Evolutionary conservation across 495 filamentous ascomycete genomes (phyloP), one percentile per base, ranked within the genome.

Genomic region (Neurospora sp.): DNA sequence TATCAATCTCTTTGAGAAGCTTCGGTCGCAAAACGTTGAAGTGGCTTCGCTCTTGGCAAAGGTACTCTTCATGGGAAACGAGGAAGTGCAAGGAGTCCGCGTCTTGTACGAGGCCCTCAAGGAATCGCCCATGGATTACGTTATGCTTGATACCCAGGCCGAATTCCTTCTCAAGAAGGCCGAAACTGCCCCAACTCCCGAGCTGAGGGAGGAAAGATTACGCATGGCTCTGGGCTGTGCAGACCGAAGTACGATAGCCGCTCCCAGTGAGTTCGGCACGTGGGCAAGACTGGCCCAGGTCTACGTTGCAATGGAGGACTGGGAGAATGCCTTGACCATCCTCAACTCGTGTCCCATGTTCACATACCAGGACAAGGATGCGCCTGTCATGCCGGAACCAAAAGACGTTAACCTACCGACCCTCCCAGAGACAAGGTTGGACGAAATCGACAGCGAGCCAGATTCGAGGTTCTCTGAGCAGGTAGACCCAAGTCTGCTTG

Each of bases 291-390:
- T 99, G 71, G 95, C 94, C 4, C 93, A 98, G 79, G 90, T 98
- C 27, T 99, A 98, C 74, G 91, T 98, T 70, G 87, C 90, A 62
- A 85, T 97, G 78, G 96, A 99, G 81, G 92, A 95, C 80, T 99
- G 95, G 93, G 96, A 98, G 77, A 87, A 90, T 70, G 96, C 96
- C 3, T 87, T 99, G 20, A 89, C 97, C 10, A 99, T 96, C 6
- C 86, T 99, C n/a, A 99, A 99, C 83, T 98, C 95, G 4, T 99
- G 96, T 75, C 96, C 96, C 5, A 99, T 99, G 96, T 99, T 99
- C 81, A 98, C 96, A 9, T 98, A 98, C 82, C 95, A 98, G 80
- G 96, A 99, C 81, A 98, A 97, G 77, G 96, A 99, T 80, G 90
- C 93, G 8, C 96, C 96, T 20, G 87, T 95, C 73, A 94, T 97